These are phyloP conservation scores for Homolaphlyctis polyrhiza DNA, from an alignment of 371 early-diverging fungal species.

Conservation along the genomic window DNA sequence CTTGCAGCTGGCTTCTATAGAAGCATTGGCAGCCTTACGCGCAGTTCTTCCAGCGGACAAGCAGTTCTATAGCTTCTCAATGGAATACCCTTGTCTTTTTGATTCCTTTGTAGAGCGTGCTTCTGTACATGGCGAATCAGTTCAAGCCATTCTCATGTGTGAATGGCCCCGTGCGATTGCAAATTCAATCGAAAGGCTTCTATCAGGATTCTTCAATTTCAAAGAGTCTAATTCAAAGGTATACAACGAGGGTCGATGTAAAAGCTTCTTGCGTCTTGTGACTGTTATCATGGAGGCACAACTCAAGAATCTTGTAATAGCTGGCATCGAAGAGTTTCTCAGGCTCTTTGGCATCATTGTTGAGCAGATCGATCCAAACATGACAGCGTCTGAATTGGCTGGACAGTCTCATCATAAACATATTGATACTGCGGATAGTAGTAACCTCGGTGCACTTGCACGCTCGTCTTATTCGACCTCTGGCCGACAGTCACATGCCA, in stretches of 20 bases:
- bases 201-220: slow-evolving; percentile 21
- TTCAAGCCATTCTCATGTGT: slow-evolving; percentile 10
- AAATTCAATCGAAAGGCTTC: slow-evolving; percentile 9
- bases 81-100: slow-evolving; percentile 15
- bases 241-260: slow-evolving; percentile 12
- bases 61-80: slow-evolving; percentile 11
- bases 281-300: slow-evolving; percentile 22
- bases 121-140: slow-evolving; percentile 7
- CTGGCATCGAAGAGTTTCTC: slow-evolving; percentile 11
- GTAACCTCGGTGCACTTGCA: background rate
- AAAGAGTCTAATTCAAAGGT: slow-evolving; percentile 8
- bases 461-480: too few relatives aligned
- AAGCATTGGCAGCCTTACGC: slow-evolving; percentile 10
- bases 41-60: slow-evolving; percentile 12
- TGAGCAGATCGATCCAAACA: background rate
- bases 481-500: too few relatives aligned
- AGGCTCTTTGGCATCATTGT: slow-evolving; percentile 14
- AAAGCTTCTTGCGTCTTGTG: slow-evolving; percentile 16
- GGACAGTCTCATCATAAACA: background rate
- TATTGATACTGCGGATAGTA: background rate
- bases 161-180: slow-evolving; percentile 20
- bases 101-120: slow-evolving; percentile 8
- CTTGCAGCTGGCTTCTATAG: slow-evolving; percentile 16
- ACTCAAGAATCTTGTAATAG: slow-evolving; percentile 9
- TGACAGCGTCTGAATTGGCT: background rate